These are phyloP conservation scores for Chalara sp. DNA, from an alignment of 2,329 filamentous ascomycete genomes.

Conservation along the genomic window DNA sequence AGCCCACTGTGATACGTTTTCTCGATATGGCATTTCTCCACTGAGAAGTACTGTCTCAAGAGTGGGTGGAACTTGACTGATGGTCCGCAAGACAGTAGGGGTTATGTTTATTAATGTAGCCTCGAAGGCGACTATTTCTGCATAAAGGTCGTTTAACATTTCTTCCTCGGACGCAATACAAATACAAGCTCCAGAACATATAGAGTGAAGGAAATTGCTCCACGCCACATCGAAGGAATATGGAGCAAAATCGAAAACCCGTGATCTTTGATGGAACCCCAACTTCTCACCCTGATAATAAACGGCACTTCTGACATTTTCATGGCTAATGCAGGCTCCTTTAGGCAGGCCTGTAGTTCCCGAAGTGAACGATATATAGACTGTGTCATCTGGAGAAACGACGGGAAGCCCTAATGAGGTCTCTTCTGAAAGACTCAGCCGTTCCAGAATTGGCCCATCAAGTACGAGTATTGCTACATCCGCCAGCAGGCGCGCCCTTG, in stretches of 20 bases:
- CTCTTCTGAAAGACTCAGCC: too few relatives aligned
- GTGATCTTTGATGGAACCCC: constrained; percentile 7
- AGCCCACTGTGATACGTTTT: constrained; percentile 31
- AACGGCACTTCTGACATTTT: constrained; percentile 10
- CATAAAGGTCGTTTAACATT: constrained; percentile 29
- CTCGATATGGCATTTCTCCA: constrained; percentile 28
- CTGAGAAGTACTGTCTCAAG: constrained; percentile 15
- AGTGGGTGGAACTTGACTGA: constrained; percentile 13
- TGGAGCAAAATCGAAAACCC: constrained; percentile 10
- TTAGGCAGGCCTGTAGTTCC: too few relatives aligned
- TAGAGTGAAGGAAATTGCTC: constrained; percentile 20
- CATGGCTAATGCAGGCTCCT: constrained; percentile 19
- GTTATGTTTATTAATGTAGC: constrained; percentile 19
- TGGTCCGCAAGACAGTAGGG: constrained; percentile 19
- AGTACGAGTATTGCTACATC: neutral
- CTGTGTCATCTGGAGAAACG: neutral
- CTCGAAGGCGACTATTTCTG: constrained; percentile 14
- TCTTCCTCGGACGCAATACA: constrained; percentile 33
- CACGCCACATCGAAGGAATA: constrained; percentile 31
- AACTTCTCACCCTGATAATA: constrained; percentile 27
- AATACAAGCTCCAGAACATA: constrained; percentile 30
- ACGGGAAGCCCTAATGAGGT: neutral
- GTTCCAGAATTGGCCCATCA: neutral
- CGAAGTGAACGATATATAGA: constrained; percentile 5
- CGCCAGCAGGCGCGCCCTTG: neutral